Evolutionary conservation across 1,284 basidiomycete genomes (phyloP).

Genomic region (Microbotryomycetes sp.): DNA sequence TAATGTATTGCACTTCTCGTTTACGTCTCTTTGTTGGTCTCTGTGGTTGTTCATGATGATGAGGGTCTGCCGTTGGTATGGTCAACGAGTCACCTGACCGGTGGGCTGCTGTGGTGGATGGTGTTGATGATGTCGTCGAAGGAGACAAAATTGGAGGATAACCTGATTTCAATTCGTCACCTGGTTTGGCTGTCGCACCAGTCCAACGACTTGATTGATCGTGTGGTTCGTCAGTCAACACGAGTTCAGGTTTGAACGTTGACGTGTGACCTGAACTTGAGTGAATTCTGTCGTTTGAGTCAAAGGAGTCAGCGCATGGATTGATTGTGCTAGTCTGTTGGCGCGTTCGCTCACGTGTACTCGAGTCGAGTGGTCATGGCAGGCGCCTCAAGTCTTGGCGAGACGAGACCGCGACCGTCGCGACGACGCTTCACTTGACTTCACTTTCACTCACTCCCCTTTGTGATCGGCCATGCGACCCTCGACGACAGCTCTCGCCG

Average conservation of each 20-base stretch:
- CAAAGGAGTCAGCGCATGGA: neutral
- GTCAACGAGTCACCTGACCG: neutral
- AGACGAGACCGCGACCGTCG: neutral
- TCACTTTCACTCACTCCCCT: neutral
- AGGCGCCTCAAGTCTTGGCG: no score
- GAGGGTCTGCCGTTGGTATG: neutral
- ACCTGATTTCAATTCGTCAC: slow-evolving; percentile 13
- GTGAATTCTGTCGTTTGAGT: slow-evolving; percentile 16
- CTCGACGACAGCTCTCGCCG: neutral
- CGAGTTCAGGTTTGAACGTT: slow-evolving; percentile 37
- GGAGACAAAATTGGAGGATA: slow-evolving; percentile 12
- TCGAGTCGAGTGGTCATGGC: neutral
- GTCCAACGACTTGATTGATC: slow-evolving; percentile 38
- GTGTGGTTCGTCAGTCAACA: slow-evolving; percentile 34
- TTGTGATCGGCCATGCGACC: neutral
- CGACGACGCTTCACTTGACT: neutral
- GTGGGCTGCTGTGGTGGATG: neutral
- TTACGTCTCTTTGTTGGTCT: slow-evolving; percentile 1
- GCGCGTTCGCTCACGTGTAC: slow-evolving; percentile 14
- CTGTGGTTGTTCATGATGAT: slow-evolving; percentile 4
- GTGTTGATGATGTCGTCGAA: neutral
- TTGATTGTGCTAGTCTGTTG: neutral
- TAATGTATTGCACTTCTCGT: slow-evolving; percentile 40
- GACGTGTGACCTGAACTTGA: slow-evolving; percentile 38
- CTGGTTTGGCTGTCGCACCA: slow-evolving; percentile 11